phyloP scores from a whole-genome alignment of 164 flowering plant species.

The Magnolia sinica region DNA sequence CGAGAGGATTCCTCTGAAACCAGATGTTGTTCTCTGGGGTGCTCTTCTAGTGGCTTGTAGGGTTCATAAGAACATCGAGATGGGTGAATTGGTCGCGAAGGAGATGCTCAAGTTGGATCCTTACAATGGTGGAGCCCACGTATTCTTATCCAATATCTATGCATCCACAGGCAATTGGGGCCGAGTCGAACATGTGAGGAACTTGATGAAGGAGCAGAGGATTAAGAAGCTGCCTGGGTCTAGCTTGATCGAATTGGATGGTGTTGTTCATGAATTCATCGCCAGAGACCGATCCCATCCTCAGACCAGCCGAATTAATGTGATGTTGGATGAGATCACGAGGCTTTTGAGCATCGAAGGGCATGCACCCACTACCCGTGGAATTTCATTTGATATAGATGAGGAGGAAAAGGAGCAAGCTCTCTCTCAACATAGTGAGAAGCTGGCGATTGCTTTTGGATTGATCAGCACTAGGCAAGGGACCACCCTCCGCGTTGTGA shows the following conservation, averaged over 20 bases:
- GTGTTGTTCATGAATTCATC: slow-evolving; percentile 26
- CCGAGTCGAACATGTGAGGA: slow-evolving; percentile 22
- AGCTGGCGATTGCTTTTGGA: slow-evolving; percentile 30
- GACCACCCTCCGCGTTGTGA: slow-evolving; percentile 20
- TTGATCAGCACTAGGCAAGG: slow-evolving; percentile 27
- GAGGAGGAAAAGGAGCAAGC: slow-evolving; percentile 27
- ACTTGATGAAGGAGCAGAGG: slow-evolving; percentile 24
- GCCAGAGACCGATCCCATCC: slow-evolving; percentile 26
- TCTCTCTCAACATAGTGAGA: slow-evolving; percentile 25
- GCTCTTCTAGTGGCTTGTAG: slow-evolving; percentile 28
- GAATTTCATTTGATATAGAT: slow-evolving; percentile 22
- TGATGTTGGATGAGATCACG: slow-evolving; percentile 25
- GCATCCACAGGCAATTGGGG: slow-evolving; percentile 24
- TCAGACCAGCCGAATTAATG: slow-evolving; percentile 14
- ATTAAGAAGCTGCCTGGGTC: slow-evolving; percentile 25
- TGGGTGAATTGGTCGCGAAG: slow-evolving; percentile 29
- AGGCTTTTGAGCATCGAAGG: slow-evolving; percentile 21
- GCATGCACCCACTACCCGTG: slow-evolving; percentile 16
- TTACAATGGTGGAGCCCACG: slow-evolving; percentile 27
- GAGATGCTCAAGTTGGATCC: slow-evolving; percentile 29
- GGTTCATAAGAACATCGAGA: slow-evolving; percentile 19
- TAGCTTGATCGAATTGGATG: slow-evolving; percentile 27
- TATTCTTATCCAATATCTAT: slow-evolving; percentile 27
- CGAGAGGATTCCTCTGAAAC: slow-evolving; percentile 16
- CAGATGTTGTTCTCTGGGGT: slow-evolving; percentile 25